Evolutionary conservation across 2,329 filamentous ascomycete genomes (phyloP).

Genomic region (Cladosporium sp.): DNA sequence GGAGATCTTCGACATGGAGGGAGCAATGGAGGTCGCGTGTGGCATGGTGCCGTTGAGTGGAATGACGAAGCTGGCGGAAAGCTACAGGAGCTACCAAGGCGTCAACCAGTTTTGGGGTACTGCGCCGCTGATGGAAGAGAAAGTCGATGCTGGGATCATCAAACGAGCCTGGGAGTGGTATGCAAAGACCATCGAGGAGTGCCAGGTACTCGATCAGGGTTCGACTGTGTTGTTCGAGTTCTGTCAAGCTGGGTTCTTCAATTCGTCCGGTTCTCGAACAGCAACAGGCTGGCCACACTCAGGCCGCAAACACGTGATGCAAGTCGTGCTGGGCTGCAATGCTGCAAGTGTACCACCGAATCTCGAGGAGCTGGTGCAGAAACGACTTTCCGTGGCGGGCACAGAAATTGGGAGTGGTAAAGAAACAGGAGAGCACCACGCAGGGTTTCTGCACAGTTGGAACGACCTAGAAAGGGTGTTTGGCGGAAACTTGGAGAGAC

Average conservation of each 20-base stretch:
- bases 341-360: conserved; percentile 22
- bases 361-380: conserved; percentile 23
- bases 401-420: conserved; percentile 24
- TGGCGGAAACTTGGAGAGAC: conserved; percentile 27
- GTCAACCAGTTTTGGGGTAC: conserved; percentile 29
- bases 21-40: conserved; percentile 28
- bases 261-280: conserved; percentile 21
- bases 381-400: conserved; percentile 22
- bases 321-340: conserved; percentile 27
- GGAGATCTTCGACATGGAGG: conserved; percentile 32
- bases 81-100: conserved; percentile 26
- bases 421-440: conserved; percentile 28
- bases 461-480: conserved; percentile 27
- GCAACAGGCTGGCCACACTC: conserved; percentile 33
- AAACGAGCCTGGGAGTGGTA: conserved; percentile 34
- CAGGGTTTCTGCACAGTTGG: conserved; percentile 30
- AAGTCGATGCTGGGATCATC: conserved; percentile 30
- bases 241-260: conserved; percentile 31
- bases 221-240: conserved; percentile 32
- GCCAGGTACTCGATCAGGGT: conserved; percentile 25
- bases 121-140: conserved; percentile 28
- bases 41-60: conserved; percentile 27
- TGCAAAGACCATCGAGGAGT: conserved; percentile 24
- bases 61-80: conserved; percentile 29
- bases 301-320: conserved; percentile 29